Conservation (phyloP, 345 rosid species). For the Syzygium oleosum region DNA sequence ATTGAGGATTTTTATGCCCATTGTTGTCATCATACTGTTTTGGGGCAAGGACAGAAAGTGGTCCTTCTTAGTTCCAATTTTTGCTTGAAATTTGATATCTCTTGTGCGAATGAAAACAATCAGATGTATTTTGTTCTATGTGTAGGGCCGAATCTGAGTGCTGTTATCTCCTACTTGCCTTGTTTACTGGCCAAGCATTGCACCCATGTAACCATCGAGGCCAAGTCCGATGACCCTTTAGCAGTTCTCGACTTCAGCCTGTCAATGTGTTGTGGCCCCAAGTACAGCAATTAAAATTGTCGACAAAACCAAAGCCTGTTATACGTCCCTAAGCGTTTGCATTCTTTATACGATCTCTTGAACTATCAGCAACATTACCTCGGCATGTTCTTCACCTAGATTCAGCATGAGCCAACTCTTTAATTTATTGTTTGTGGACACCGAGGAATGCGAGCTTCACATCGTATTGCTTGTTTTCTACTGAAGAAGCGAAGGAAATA, state of each 20-base stretch:
- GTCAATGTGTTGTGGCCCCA: not conserved
- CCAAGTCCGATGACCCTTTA: not conserved
- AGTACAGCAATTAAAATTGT: not conserved
- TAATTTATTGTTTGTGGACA: not conserved
- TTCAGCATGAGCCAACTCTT: not conserved
- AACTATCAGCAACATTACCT: not conserved
- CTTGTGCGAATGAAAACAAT: not conserved
- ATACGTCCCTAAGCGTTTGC: not conserved
- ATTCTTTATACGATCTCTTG: not conserved
- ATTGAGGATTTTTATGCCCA: not conserved
- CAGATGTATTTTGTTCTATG: not conserved
- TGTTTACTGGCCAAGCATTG: not conserved
- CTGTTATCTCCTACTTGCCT: not conserved
- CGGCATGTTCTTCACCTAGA: not conserved
- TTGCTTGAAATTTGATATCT: not conserved
- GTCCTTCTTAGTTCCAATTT: not conserved
- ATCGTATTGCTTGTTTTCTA: not conserved
- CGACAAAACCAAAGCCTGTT: not conserved
- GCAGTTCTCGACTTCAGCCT: not conserved
- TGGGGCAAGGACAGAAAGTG: not conserved
- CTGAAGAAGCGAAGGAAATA: not conserved
- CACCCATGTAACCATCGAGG: not conserved
- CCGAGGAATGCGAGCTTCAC: not conserved
- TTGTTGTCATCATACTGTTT: not conserved
- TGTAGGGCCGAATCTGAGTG: not conserved